phyloP scores from a whole-genome alignment of 768 basidiomycete species.

The Suillus ampliporus region DNA sequence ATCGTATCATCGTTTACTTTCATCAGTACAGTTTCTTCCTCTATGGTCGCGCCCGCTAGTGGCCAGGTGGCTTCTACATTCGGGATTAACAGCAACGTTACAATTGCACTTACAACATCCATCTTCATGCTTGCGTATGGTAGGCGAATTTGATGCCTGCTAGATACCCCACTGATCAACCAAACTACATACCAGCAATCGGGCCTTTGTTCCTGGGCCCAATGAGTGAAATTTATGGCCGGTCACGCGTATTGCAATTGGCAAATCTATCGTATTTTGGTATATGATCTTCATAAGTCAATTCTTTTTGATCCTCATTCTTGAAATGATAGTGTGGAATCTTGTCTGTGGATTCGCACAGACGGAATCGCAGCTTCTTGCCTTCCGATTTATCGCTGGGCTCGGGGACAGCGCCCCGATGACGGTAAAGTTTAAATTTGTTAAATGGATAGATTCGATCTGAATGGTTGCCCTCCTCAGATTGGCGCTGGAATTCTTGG shows the following conservation, averaged over 20 bases:
- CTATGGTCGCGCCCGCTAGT: conserved; percentile 74
- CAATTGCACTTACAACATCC: conserved; percentile 63
- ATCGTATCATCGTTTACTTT: conserved; percentile 73
- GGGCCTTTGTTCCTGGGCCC: conserved; percentile 57
- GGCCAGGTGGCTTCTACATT: conserved; percentile 56
- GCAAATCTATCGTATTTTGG: conserved; percentile 73
- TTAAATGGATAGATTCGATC: neutral
- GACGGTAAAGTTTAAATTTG: conserved; percentile 36
- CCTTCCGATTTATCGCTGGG: conserved; percentile 72
- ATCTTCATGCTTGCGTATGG: conserved; percentile 68
- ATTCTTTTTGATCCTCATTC: neutral
- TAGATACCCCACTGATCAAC: neutral
- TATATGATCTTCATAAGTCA: conserved; percentile 29
- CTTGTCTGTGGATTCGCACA: conserved; percentile 67
- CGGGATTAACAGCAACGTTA: conserved; percentile 52
- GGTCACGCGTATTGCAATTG: conserved; percentile 62
- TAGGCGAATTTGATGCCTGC: conserved; percentile 25
- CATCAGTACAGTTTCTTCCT: conserved; percentile 71
- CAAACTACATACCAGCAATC: conserved; percentile 15
- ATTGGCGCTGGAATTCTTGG: conserved; percentile 72
- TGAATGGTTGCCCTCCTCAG: conserved; percentile 19
- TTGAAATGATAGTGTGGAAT: conserved; percentile 56
- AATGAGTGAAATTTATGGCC: conserved; percentile 73
- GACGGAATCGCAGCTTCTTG: conserved; percentile 61
- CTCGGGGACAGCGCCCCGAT: conserved; percentile 77